phyloP scores from a whole-genome alignment of 176 grass and related monocot species.

The Oryza australiensis region DNA sequence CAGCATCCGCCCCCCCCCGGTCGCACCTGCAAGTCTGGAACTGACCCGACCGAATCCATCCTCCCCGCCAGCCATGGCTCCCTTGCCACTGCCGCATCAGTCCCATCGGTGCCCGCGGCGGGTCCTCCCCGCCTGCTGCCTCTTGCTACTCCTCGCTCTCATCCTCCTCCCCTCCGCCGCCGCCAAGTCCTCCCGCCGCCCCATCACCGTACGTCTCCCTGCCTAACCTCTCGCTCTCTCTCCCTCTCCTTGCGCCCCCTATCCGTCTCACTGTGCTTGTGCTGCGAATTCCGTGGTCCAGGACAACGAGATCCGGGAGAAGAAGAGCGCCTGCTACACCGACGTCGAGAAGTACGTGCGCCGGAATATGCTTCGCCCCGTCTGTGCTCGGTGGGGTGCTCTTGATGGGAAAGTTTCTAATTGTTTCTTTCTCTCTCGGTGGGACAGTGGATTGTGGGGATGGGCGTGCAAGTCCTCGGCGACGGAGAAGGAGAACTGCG shows the following conservation, averaged over 20 bases:
- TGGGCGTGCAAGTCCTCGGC: slow-evolving; percentile 68
- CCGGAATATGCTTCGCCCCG: neutral
- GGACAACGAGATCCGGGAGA: slow-evolving; percentile 82
- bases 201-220: slow-evolving; percentile 58
- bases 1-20: neutral
- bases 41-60: slow-evolving; percentile 12
- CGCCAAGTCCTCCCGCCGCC: slow-evolving; percentile 64
- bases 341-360: slow-evolving; percentile 80
- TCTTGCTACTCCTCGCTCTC: slow-evolving; percentile 43
- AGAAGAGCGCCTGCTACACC: slow-evolving; percentile 84
- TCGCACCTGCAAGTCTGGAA: neutral
- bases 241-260: neutral
- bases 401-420: slow-evolving; percentile 12
- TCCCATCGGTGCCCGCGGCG: slow-evolving; percentile 20
- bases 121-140: slow-evolving; percentile 3
- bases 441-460: slow-evolving; percentile 87
- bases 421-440: neutral
- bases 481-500: slow-evolving; percentile 94
- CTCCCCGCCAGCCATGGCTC: slow-evolving; percentile 48
- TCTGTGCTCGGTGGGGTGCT: neutral
- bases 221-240: neutral
- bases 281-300: neutral
- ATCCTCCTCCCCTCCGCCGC: slow-evolving; percentile 33
- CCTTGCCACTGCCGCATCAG: slow-evolving; percentile 7
- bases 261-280: neutral